These are phyloP conservation scores for Leccinum disarticulatum DNA, from an alignment of 768 basidiomycete species.

Conservation along the genomic window DNA sequence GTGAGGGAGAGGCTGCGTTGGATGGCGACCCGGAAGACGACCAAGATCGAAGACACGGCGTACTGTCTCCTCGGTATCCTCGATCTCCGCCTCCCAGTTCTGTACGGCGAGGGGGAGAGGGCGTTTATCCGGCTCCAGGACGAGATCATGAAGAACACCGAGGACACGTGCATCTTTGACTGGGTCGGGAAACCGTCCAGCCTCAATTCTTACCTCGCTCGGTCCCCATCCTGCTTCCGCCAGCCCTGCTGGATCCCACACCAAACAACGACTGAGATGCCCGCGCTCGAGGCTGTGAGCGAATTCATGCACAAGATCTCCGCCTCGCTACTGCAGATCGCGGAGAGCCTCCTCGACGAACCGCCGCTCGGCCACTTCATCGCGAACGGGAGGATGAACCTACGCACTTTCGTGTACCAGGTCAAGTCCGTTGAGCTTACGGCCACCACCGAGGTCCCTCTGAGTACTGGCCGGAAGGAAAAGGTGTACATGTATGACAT, in stretches of 20 bases:
- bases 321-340: slow-evolving; percentile 13
- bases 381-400: slow-evolving; percentile 31
- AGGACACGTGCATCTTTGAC: slow-evolving; percentile 28
- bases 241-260: slow-evolving; percentile 13
- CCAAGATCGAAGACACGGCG: slow-evolving; percentile 29
- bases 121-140: slow-evolving; percentile 29
- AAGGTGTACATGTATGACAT: slow-evolving; percentile 18
- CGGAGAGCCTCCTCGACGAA: slow-evolving; percentile 21
- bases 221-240: slow-evolving; percentile 24
- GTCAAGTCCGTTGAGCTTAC: slow-evolving; percentile 15
- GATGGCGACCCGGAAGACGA: slow-evolving; percentile 29
- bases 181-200: slow-evolving; percentile 27
- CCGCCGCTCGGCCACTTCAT: slow-evolving; percentile 32
- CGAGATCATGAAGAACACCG: slow-evolving; percentile 28
- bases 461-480: slow-evolving; percentile 6
- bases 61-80: slow-evolving; percentile 33
- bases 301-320: slow-evolving; percentile 17
- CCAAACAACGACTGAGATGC: neutral
- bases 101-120: slow-evolving; percentile 26
- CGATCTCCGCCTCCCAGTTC: slow-evolving; percentile 28
- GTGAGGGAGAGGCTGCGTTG: slow-evolving; percentile 29
- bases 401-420: slow-evolving; percentile 26
- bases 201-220: slow-evolving; percentile 29
- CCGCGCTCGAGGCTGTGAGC: slow-evolving; percentile 16
- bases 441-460: slow-evolving; percentile 4